Percentiles rank a stretch among this genome's conserved stretches.
phyloP scores from a whole-genome alignment of 2,329 filamentous ascomycete species.

The Leptographium flavum region DNA sequence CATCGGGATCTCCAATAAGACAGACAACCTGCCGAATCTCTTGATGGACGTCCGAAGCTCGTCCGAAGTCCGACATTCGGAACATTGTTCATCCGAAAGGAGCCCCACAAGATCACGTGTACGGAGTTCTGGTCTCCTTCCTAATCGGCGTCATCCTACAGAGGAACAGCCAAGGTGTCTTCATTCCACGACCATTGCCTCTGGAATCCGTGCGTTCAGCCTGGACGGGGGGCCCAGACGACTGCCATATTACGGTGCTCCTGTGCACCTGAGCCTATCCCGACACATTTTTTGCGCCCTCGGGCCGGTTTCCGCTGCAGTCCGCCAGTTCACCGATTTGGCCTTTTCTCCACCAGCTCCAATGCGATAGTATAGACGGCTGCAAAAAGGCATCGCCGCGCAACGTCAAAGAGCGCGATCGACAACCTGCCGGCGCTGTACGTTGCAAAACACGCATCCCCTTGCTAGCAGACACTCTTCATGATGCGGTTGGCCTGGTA shows the following conservation, averaged over 20 bases:
- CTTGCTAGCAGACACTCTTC: slow-evolving; percentile 8
- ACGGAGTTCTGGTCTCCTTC: neutral
- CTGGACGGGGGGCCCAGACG: neutral
- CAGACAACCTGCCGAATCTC: too few species aligned
- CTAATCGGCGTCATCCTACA: slow-evolving; percentile 3
- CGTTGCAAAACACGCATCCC: neutral
- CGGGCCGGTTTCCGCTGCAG: neutral
- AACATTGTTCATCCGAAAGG: neutral
- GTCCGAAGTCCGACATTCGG: too few species aligned
- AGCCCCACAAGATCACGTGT: slow-evolving; percentile 1
- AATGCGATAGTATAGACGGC: neutral
- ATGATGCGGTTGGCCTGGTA: slow-evolving; percentile 48
- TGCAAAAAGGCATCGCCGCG: neutral
- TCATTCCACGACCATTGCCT: neutral
- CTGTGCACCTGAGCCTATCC: neutral
- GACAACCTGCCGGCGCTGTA: neutral
- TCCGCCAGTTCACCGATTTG: neutral
- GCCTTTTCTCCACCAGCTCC: neutral
- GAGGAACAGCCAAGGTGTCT: slow-evolving; percentile 2
- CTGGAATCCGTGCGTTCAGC: neutral
- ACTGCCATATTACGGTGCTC: neutral
- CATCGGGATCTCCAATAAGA: too few species aligned
- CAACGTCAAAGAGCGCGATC: neutral
- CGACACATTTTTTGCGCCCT: too few species aligned
- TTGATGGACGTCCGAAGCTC: too few species aligned